Evolutionary conservation across 2,329 filamentous ascomycete species (phyloP), one percentile per base, ranked within the genome.

Genomic region (Beauveria australis): DNA sequence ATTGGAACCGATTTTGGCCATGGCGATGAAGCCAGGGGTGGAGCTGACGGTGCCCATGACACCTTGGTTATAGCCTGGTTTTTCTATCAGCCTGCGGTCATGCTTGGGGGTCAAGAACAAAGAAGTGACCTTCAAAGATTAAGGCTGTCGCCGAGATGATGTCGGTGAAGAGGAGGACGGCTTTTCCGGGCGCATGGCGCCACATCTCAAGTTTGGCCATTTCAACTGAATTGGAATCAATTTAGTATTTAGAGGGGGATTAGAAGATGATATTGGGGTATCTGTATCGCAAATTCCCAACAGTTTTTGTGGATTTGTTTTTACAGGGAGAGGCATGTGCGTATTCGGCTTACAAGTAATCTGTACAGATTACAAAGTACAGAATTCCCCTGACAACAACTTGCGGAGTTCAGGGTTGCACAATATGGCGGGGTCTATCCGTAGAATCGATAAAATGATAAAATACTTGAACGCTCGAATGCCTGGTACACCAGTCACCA

Each of bases 1-100:
- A 64, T 78, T 74, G 0, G 73, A 65, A 18, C 80, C 79, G 51
- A 82, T 80, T 49, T 74, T 73, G 9, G 80, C 76, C 65, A 74
- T 70, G 14, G 66, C 64, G 24, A 78, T 72, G 66, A 76, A 79
- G 53, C 70, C 66, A 1, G 74, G 74, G 14, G 75, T 72, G 9
- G 68, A 68, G 61, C 79, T 81, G 53, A 82, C 78, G 46, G 76
- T 76, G 53, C 79, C 79, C 74, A 81, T 78, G n/a, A 82, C 78
- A 56, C 79, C 79, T 64, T 82, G 80, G 62, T 82, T 78, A 69
- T 81, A 83, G 22, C 80, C 79, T 72, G 73, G 6, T 40, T 14
- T 22, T 7, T 5, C 9, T 12, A 26, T 49, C 6, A 49, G 26
- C 26, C 24, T n/a, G 18, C 16, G 9, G 24, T 19, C 26, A 26